Conservation (phyloP, 805 yeast species). For the Candida dajiaensis region DNA sequence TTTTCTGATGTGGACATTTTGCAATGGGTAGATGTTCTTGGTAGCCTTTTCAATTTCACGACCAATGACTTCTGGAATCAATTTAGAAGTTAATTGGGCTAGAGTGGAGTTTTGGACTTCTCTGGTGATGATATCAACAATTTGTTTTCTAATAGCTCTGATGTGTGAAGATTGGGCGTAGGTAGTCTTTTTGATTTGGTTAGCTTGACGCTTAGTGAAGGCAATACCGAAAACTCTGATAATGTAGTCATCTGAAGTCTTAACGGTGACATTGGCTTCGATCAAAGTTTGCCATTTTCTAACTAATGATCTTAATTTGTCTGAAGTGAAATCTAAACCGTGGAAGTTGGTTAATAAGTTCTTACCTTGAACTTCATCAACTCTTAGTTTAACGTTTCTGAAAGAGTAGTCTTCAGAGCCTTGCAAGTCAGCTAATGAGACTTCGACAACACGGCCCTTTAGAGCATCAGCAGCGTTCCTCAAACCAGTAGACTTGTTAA, state of each 20-base stretch:
- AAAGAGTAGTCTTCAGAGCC: constrained; percentile 98
- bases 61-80: constrained; percentile 97
- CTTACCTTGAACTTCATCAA: constrained; percentile 98
- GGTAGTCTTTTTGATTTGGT: constrained; percentile 93
- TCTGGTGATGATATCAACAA: constrained; percentile 91
- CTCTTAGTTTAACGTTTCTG: constrained; percentile 96
- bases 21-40: constrained; percentile 91
- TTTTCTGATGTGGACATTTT: constrained; percentile 97
- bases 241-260: constrained; percentile 93
- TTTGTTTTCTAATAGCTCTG: constrained; percentile 97
- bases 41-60: constrained; percentile 97
- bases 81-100: constrained; percentile 93
- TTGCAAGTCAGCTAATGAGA: constrained; percentile 93
- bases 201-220: constrained; percentile 93
- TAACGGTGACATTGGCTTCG: constrained; percentile 94
- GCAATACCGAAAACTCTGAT: constrained; percentile 93
- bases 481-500: constrained; percentile 96
- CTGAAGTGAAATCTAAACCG: constrained; percentile 94
- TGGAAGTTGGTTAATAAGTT: constrained; percentile 98
- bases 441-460: constrained; percentile 95
- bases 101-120: constrained; percentile 92
- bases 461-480: constrained; percentile 96
- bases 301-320: constrained; percentile 91
- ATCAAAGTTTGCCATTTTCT: constrained; percentile 98
- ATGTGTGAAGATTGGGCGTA: constrained; percentile 95